Percentiles rank a stretch among this genome's conserved stretches.
Evolutionary conservation across 306 rosid genomes (phyloP).

Genomic region (Glycine tomentella): DNA sequence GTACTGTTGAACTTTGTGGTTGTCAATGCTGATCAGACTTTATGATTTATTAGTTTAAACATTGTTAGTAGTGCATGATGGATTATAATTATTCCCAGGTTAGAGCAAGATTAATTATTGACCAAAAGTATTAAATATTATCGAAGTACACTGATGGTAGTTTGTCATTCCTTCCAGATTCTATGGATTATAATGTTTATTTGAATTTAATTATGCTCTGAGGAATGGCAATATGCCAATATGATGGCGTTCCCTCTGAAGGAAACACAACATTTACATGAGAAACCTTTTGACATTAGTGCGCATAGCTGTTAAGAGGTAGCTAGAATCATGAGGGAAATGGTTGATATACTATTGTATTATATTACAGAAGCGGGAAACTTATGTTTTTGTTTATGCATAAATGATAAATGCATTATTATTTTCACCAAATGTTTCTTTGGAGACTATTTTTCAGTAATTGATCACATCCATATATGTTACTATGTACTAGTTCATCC

Average conservation of each 20-base stretch:
- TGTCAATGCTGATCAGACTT: constrained; percentile 43
- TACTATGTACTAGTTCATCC: background rate
- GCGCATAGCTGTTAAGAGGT: constrained; percentile 32
- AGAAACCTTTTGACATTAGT: constrained; percentile 44
- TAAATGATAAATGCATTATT: background rate
- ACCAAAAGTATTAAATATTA: constrained; percentile 38
- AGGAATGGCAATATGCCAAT: constrained; percentile 41
- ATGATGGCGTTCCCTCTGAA: constrained; percentile 55
- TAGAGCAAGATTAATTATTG: constrained; percentile 66
- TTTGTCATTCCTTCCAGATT: constrained; percentile 58
- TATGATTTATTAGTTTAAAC: constrained; percentile 43
- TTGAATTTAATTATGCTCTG: constrained; percentile 49
- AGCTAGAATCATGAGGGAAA: constrained; percentile 36
- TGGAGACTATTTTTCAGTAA: background rate
- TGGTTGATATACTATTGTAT: background rate
- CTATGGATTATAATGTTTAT: constrained; percentile 47
- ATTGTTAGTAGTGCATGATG: constrained; percentile 46
- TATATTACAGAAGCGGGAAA: background rate
- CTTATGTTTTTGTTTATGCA: background rate
- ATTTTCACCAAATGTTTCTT: background rate
- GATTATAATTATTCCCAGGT: constrained; percentile 50
- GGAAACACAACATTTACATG: constrained; percentile 52
- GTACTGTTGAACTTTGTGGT: constrained; percentile 43
- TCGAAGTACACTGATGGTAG: constrained; percentile 45
- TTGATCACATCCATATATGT: background rate